These are phyloP conservation scores for Grifola frondosa DNA, from an alignment of 1,284 basidiomycete genomes.

Conservation along the genomic window DNA sequence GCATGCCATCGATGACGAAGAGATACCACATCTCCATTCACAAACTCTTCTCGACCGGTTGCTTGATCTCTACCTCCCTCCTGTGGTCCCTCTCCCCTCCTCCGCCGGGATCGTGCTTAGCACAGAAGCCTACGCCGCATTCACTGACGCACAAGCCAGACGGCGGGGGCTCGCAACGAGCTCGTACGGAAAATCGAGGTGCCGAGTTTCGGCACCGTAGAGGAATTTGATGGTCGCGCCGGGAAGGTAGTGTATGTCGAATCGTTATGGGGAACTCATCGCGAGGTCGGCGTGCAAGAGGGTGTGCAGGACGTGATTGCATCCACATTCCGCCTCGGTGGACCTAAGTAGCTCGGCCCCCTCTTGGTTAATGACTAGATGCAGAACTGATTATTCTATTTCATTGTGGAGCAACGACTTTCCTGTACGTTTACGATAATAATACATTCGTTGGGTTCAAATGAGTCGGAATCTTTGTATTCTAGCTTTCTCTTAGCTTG, in stretches of 20 bases:
- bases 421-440: too few species aligned
- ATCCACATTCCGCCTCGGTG: slow-evolving; percentile 40
- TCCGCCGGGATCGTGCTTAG: slow-evolving; percentile 20
- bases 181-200: slow-evolving; percentile 50
- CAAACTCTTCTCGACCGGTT: slow-evolving; percentile 70
- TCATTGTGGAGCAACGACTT: too few species aligned
- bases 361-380: too few species aligned
- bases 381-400: too few species aligned
- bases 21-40: slow-evolving; percentile 80
- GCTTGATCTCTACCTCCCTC: slow-evolving; percentile 61
- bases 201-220: slow-evolving; percentile 56
- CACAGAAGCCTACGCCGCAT: slow-evolving; percentile 23
- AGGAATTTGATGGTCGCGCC: slow-evolving; percentile 48
- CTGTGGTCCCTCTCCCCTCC: slow-evolving; percentile 40
- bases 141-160: slow-evolving; percentile 22
- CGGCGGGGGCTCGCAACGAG: slow-evolving; percentile 37
- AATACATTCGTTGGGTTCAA: too few species aligned
- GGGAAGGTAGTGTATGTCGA: slow-evolving; percentile 60
- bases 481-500: slow-evolving; percentile 11
- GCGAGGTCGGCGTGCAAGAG: slow-evolving; percentile 64
- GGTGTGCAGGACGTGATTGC: slow-evolving; percentile 73
- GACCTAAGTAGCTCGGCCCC: neutral
- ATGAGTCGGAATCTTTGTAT: too few species aligned
- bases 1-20: slow-evolving; percentile 80
- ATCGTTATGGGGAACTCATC: slow-evolving; percentile 63